Evolutionary conservation across 2,329 filamentous ascomycete species (phyloP), one percentile per base, ranked within the genome.

Genomic region (Kalmusia sp.): DNA sequence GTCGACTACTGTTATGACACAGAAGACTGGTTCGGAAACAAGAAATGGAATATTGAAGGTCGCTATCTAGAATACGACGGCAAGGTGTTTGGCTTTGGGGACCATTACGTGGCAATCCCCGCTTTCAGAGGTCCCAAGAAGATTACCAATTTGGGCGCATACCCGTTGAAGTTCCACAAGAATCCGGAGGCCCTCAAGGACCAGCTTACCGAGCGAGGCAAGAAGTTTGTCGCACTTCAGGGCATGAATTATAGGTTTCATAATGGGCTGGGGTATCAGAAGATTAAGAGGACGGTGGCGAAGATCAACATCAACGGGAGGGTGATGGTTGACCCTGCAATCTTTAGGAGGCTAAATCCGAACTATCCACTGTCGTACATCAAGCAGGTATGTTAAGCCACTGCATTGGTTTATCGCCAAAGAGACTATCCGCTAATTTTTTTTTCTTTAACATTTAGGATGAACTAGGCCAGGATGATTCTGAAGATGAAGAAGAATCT

Each of bases 271-370:
- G 92, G 90, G 0, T 96, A 92, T 74, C 85, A 87, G 78, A 96
- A 93, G 79, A 88, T 89, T 72, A 91, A 91, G 78, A 88, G 88
- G 64, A 79, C 82, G 53, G 79, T 91, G 12, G 78, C 90, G 69
- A 93, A 92, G 71, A 88, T 96, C 73, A 92, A 92, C 67, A 88
- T 96, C 71, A 91, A 92, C 58, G 90, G 92, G 15, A 87, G 93
- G 25, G 83, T 96, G 58, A 96, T 96, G 92, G 81, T 96, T 21
- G 93, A 96, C 67, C 86, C 91, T 0, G 86, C 86, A 3, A 90
- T 90, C 35, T 92, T 96, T 75, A 86, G 91, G 7, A 85, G 91
- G 28, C 90, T 93, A 71, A 91, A 95, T 61, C 90, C 92, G 1
- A 96, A 96, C 69, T 96, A 96, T 62, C 84, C 84, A 0, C 85